Percentiles rank a stretch among this genome's conserved stretches.
Conservation (phyloP, 176 grass and related monocot species). For the Oryza meridionalis region DNA sequence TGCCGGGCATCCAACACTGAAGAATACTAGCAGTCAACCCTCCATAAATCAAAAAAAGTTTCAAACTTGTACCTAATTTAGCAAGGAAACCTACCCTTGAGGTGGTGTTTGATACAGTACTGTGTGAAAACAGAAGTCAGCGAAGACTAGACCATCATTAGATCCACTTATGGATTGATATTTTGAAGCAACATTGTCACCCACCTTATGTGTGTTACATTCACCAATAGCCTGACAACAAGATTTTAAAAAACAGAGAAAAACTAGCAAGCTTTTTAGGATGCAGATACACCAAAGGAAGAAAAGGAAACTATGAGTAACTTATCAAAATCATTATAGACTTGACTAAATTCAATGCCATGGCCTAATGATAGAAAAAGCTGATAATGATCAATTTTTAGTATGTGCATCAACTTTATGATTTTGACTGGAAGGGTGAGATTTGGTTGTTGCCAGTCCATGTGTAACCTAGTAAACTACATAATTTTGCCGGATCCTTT, state of each 20-base stretch:
- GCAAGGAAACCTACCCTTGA: slow-evolving; percentile 61
- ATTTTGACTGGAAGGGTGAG: slow-evolving; percentile 19
- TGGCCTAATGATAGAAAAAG: background rate
- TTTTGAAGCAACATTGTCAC: slow-evolving; percentile 63
- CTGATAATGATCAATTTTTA: slow-evolving; percentile 7
- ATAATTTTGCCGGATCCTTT: background rate
- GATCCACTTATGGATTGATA: slow-evolving; percentile 64
- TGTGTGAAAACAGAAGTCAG: slow-evolving; percentile 82
- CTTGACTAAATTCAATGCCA: background rate
- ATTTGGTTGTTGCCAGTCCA: background rate
- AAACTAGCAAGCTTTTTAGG: slow-evolving; percentile 13
- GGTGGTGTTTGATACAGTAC: slow-evolving; percentile 80
- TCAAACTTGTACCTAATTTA: slow-evolving; percentile 21
- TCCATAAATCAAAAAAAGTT: background rate
- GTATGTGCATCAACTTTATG: background rate
- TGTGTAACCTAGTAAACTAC: background rate
- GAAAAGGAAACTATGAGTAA: slow-evolving; percentile 11
- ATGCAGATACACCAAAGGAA: slow-evolving; percentile 12
- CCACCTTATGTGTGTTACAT: slow-evolving; percentile 65
- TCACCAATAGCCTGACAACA: slow-evolving; percentile 78
- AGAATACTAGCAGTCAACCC: slow-evolving; percentile 32
- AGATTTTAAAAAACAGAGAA: slow-evolving; percentile 22
- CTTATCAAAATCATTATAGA: background rate
- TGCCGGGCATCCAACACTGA: slow-evolving; percentile 69
- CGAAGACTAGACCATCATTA: slow-evolving; percentile 71